phyloP scores from a whole-genome alignment of 108 stramenopile genomes.

The Skeletonema marinoi region DNA sequence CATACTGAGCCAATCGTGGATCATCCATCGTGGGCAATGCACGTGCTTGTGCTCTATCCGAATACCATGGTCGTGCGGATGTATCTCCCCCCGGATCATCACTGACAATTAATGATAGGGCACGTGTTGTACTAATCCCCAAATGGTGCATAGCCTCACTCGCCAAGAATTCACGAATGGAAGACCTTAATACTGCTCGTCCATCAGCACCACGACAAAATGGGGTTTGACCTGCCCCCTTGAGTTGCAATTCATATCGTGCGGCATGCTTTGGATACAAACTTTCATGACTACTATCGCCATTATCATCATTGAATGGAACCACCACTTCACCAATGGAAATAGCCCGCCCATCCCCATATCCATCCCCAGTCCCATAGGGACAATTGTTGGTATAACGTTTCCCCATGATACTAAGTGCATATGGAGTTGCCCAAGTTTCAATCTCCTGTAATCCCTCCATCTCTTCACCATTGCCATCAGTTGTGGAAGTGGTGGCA shows the following conservation, averaged over 20 bases:
- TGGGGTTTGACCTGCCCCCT: constrained; percentile 95
- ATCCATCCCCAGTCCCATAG: constrained; percentile 85
- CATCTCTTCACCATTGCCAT: neutral
- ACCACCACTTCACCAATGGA: constrained; percentile 70
- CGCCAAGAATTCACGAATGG: constrained; percentile 94
- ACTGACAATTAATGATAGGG: constrained; percentile 73
- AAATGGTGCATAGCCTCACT: constrained; percentile 95
- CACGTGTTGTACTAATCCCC: constrained; percentile 89
- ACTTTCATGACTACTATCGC: neutral
- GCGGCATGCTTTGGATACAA: constrained; percentile 22
- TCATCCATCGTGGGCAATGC: constrained; percentile 65
- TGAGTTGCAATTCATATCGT: constrained; percentile 94
- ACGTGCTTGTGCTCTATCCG: constrained; percentile 33
- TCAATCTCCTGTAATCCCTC: constrained; percentile 2
- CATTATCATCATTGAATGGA: neutral
- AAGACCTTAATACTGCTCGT: constrained; percentile 90
- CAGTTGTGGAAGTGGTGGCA: neutral
- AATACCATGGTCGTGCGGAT: constrained; percentile 75
- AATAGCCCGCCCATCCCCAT: constrained; percentile 91
- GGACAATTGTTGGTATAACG: constrained; percentile 80
- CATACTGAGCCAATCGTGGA: constrained; percentile 72
- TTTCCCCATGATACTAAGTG: constrained; percentile 82
- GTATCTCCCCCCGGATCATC: constrained; percentile 52
- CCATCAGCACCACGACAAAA: constrained; percentile 96
- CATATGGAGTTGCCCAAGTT: constrained; percentile 92